These are phyloP conservation scores for Trypanosoma caninum DNA, from an alignment of 208 protist species.

Conservation along the genomic window DNA sequence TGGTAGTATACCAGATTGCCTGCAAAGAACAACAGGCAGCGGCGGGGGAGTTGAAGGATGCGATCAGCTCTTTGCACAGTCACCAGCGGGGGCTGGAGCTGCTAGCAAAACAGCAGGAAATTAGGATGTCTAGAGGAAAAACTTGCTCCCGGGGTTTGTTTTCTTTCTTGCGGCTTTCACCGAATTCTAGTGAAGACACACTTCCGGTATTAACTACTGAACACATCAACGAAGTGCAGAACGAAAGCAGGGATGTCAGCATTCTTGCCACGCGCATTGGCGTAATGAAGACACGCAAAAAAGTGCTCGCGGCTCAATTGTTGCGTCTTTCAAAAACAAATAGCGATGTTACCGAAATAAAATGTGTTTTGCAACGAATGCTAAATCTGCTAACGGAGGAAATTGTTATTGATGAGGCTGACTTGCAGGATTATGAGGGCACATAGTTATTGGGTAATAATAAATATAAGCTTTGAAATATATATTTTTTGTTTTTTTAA, in stretches of 20 bases:
- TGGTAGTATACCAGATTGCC: constrained; percentile 69
- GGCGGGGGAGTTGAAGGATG: constrained; percentile 40
- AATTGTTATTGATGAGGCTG: constrained; percentile 23
- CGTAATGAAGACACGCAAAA: constrained; percentile 36
- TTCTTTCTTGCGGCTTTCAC: constrained; percentile 17
- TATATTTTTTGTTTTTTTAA: constrained; percentile 4
- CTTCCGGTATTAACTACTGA: not conserved
- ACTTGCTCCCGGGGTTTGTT: constrained; percentile 33
- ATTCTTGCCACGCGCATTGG: constrained; percentile 41
- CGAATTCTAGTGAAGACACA: not conserved
- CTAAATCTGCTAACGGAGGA: constrained; percentile 20
- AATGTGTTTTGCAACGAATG: constrained; percentile 1
- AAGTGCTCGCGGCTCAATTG: constrained; percentile 30
- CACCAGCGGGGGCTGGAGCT: constrained; percentile 40
- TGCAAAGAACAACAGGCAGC: constrained; percentile 72
- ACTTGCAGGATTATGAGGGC: constrained; percentile 8
- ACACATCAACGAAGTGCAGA: constrained; percentile 21
- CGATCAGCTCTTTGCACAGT: constrained; percentile 17
- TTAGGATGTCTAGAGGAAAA: constrained; percentile 38
- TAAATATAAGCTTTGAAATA: not conserved
- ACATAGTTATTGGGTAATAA: too few species aligned
- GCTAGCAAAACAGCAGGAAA: constrained; percentile 51
- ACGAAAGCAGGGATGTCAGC: constrained; percentile 34
- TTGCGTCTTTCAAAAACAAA: constrained; percentile 6
- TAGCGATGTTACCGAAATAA: constrained; percentile 3